Percentiles rank a stretch among this genome's conserved stretches.
phyloP scores from a whole-genome alignment of 345 rosid genomes.

The Corchorus olitorius region DNA sequence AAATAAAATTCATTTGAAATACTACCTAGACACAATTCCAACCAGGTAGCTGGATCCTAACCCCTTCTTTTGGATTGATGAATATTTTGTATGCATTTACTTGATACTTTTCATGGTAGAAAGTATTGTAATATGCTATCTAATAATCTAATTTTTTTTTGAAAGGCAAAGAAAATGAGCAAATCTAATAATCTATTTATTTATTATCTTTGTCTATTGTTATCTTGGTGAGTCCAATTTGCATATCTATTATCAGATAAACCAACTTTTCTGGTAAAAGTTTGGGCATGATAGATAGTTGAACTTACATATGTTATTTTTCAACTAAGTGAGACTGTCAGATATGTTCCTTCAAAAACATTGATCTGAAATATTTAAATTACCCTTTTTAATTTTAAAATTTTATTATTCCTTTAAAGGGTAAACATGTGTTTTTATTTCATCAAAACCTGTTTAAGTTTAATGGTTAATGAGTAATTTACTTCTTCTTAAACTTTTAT shows the following conservation, averaged over 20 bases:
- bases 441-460: too few species aligned
- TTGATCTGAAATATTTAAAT: too few species aligned
- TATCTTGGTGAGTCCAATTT: neutral
- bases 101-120: neutral
- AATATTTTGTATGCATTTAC: neutral
- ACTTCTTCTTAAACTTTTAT: too few species aligned
- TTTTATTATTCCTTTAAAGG: too few species aligned
- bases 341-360: neutral
- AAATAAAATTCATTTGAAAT: too few species aligned
- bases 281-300: too few species aligned
- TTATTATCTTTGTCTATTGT: neutral
- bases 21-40: conserved; percentile 52
- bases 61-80: neutral
- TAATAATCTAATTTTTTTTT: neutral
- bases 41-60: conserved; percentile 63
- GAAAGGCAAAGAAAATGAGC: too few species aligned
- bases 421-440: too few species aligned
- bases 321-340: too few species aligned
- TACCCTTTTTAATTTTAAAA: too few species aligned
- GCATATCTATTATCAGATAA: conserved; percentile 2
- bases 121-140: neutral
- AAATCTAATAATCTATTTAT: neutral
- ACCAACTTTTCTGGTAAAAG: neutral
- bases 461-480: too few species aligned
- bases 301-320: neutral